Evolutionary conservation across 805 yeast species (phyloP), one percentile per base, ranked within the genome.

Genomic region (Saccharomycodes ludwigii): DNA sequence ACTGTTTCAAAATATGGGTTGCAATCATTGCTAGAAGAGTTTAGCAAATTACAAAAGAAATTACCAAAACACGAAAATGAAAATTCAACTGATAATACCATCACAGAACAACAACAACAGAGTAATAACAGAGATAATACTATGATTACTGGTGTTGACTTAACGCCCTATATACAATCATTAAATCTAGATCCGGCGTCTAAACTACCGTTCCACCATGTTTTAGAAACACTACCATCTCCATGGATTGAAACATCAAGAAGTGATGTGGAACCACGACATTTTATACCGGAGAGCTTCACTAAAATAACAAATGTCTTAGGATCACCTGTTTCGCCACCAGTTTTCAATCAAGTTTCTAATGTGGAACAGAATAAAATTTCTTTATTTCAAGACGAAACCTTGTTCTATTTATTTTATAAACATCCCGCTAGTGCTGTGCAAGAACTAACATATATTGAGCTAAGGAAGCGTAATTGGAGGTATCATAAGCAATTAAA

Each of bases 161-260:
- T 25, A 10, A 25, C 28, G 10, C 18, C 28, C 15, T 25, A 25
- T 16, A 15, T 25, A 4, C 28, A 25, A 16, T 25, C 28, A 10
- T 25, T 25, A 12, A 25, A 25, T 13, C 15, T 25, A 6, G 28
- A 16, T 10, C 9, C 17, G 18, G 19, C 28, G 12, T 13, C 12
- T 9, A 14, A 13, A 4, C 17, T 24, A 14, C 12, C 24, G 24
- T 22, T 11, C 24, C 10, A 22, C 12, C 6, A 22, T n/a, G n/a
- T n/a, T n/a, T 20, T 55, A 29, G 57, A 68, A 40, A 72, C 76
- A 6, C 73, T 88, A 47, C 77, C 93, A 16, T 80, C 94, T 3
- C 98, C 98, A 9, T 88, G 98, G 97, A 67, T 80, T 24, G 97
- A 91, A 49, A 81, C 95, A 1, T 73, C 91, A 6, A 67, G 93